Base-by-base conservation (phyloP, 257 asterid species). In the Thymus quinquecostatus region DNA sequence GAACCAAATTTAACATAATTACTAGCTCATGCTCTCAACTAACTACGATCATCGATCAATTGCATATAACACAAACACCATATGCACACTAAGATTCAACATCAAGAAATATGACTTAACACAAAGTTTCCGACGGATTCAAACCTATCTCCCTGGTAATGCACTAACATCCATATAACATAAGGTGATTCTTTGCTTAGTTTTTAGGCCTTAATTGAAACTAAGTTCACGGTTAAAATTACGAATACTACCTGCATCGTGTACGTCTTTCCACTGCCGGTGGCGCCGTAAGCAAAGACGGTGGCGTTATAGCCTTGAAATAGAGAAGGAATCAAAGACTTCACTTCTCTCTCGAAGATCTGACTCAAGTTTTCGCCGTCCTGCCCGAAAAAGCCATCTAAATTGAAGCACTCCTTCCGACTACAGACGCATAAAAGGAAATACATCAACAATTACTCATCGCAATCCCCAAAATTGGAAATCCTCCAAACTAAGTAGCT, bases 181-280 rank as follows among this genome's bases (percentile, higher is more conserved):
- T 21, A 21, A 21, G 21, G 21, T 21, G 21, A 21, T 21, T 21
- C 21, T 21, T 21, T 21, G 21, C 21, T 21, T 21, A 21, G 21
- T 21, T 21, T 21, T 21, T 21, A 21, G 21, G 21, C 21, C 21
- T 21, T 21, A 21, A 21, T 21, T 21, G 21, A 21, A 21, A 21
- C 21, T 21, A 21, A 55, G 67, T 21, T 28, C 27, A 53, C 0
- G 33, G 60, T 27, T 8, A 54, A 8, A 10, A n/a, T 9, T 41
- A 66, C 55, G 77, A 66, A 62, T 30, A 11, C 36, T 70, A 93
- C 98, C 99, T 94, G 99, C 96, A 94, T 87, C 4, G 97, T 91
- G 79, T 82, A 87, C 32, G 97, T 93, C 55, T 93, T 94, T 33
- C 99, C 99, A 76, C 99, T 94, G 2, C 99, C 99, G 4, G 99